Conservation (phyloP, 2,329 filamentous ascomycete genomes). For the Zymoseptoria ardabiliae region DNA sequence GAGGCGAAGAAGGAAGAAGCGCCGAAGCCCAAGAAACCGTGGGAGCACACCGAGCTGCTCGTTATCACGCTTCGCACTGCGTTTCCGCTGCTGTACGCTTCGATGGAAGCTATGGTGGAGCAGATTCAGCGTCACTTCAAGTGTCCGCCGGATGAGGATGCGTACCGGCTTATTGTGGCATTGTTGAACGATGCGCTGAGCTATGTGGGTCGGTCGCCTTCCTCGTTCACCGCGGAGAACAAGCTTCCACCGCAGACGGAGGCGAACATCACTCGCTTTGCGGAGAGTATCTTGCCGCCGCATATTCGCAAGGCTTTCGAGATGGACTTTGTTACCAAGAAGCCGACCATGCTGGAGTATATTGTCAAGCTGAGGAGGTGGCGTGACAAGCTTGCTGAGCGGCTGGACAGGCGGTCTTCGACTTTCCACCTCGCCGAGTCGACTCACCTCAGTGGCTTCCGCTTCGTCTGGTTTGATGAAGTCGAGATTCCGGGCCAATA, state of each 20-base stretch:
- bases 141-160: slow-evolving; percentile 95
- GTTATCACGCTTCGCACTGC: slow-evolving; percentile 93
- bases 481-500: slow-evolving; percentile 98
- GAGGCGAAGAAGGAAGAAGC: slow-evolving; percentile 35
- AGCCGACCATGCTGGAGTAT: slow-evolving; percentile 97
- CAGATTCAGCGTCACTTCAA: slow-evolving; percentile 99
- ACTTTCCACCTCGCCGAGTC: slow-evolving; percentile 73
- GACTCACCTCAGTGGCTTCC: slow-evolving; percentile 89
- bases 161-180: slow-evolving; percentile 94
- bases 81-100: slow-evolving; percentile 88
- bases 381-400: slow-evolving; percentile 97
- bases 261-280: slow-evolving; percentile 92
- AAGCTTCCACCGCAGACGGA: slow-evolving; percentile 87
- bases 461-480: slow-evolving; percentile 96
- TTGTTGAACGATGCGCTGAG: slow-evolving; percentile 90
- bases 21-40: slow-evolving; percentile 64
- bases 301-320: slow-evolving; percentile 97
- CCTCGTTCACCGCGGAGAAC: slow-evolving; percentile 80
- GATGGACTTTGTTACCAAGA: slow-evolving; percentile 89
- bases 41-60: slow-evolving; percentile 95
- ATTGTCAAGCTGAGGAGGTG: slow-evolving; percentile 93
- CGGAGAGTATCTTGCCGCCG: slow-evolving; percentile 86
- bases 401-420: slow-evolving; percentile 75
- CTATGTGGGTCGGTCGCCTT: slow-evolving; percentile 81
- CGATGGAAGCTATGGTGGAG: slow-evolving; percentile 99